Conservation (phyloP, 23 red algal genomes). For the Gracilaria gracilis region DNA sequence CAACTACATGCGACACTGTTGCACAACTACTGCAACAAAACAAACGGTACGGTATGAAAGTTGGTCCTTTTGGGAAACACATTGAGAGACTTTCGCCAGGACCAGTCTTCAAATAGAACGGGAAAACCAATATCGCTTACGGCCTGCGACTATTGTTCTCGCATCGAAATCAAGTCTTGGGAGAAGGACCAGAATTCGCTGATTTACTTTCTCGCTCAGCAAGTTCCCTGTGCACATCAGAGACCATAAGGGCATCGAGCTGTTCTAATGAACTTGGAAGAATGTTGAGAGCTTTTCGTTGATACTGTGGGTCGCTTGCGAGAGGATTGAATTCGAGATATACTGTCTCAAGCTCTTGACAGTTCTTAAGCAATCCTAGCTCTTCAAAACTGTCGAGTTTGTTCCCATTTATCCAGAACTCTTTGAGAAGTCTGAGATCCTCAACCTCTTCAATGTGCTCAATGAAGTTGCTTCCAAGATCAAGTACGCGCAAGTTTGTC, state of each 20-base stretch:
- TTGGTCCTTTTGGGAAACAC: too few relatives aligned
- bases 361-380: constrained; percentile 29
- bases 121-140: too few relatives aligned
- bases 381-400: constrained; percentile 63
- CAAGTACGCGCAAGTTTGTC: constrained; percentile 78
- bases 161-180: neutral
- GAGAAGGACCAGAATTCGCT: neutral
- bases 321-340: constrained; percentile 97
- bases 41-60: too few relatives aligned
- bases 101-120: neutral
- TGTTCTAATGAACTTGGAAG: constrained; percentile 85
- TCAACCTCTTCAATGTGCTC: constrained; percentile 75
- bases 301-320: constrained; percentile 68
- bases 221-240: constrained; percentile 43
- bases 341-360: constrained; percentile 72
- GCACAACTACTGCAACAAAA: too few relatives aligned
- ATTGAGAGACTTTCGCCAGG: too few relatives aligned
- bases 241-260: constrained; percentile 87
- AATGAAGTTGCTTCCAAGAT: constrained; percentile 87
- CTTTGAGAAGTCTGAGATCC: constrained; percentile 70
- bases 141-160: neutral
- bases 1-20: too few relatives aligned
- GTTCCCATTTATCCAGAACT: constrained; percentile 98
- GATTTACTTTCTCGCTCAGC: constrained; percentile 12
- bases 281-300: constrained; percentile 57